phyloP scores from a whole-genome alignment of 495 filamentous ascomycete genomes.

The Rhizodiscina lignyota region DNA sequence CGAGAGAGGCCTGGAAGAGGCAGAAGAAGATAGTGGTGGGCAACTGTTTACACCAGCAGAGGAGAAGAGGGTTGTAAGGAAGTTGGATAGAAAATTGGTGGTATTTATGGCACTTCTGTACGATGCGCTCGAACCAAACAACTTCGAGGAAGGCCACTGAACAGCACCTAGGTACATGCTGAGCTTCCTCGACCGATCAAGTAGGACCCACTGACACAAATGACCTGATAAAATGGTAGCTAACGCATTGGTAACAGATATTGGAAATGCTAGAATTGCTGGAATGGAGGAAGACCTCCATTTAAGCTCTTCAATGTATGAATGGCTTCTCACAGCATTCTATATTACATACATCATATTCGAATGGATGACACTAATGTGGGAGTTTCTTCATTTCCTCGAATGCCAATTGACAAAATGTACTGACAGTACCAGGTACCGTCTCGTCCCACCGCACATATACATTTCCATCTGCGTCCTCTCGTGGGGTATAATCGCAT shows the following conservation, averaged over 20 bases:
- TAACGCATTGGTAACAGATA: slow-evolving; percentile 32
- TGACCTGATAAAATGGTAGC: not conserved
- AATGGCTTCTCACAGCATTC: slow-evolving; percentile 43
- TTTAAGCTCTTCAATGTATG: slow-evolving; percentile 35
- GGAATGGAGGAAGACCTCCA: slow-evolving; percentile 48
- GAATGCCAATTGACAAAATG: slow-evolving; percentile 28
- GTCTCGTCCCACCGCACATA: slow-evolving; percentile 15
- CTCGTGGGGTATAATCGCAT: slow-evolving; percentile 26
- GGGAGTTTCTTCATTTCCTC: slow-evolving; percentile 31
- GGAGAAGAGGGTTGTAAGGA: not conserved
- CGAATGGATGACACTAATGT: slow-evolving; percentile 47
- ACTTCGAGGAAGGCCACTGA: no score
- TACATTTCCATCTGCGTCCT: slow-evolving; percentile 2
- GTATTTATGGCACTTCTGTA: slow-evolving; percentile 1
- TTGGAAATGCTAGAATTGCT: slow-evolving; percentile 62
- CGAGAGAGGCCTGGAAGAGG: not conserved
- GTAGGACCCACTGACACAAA: not conserved
- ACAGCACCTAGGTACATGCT: no score
- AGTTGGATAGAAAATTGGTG: slow-evolving; percentile 1
- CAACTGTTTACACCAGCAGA: not conserved
- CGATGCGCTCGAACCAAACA: no score
- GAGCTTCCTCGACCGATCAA: slow-evolving; percentile 2
- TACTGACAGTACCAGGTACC: slow-evolving; percentile 27
- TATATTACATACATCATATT: slow-evolving; percentile 52
- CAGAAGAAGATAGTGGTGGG: not conserved